Evolutionary conservation across 1,284 basidiomycete species (phyloP).

Genomic region (Naganishia sp.): DNA sequence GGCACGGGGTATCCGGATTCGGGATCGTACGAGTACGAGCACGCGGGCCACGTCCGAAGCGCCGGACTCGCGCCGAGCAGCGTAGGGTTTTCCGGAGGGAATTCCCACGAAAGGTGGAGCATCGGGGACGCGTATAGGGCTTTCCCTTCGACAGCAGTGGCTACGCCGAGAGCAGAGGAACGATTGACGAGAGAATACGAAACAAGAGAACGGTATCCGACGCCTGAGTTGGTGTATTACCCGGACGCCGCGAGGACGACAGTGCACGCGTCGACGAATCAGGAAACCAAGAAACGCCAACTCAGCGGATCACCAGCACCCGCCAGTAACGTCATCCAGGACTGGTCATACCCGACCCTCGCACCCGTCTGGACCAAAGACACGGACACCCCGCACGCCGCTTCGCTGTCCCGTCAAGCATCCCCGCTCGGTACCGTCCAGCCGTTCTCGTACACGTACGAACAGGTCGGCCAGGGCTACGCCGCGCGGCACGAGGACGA

Average conservation of each 20-base stretch:
- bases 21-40: conserved; percentile 20
- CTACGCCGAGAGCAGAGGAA: no score
- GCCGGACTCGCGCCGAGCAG: conserved; percentile 12
- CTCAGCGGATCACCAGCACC: not conserved
- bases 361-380: conserved; percentile 1
- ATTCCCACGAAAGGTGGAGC: conserved; percentile 4
- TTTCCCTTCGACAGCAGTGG: not conserved
- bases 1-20: not conserved
- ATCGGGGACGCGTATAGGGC: conserved; percentile 9
- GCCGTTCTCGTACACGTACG: conserved; percentile 5
- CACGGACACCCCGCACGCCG: not conserved
- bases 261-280: not conserved
- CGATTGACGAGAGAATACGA: no score
- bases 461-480: conserved; percentile 1
- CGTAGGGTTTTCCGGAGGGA: not conserved
- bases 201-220: conserved; percentile 23
- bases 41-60: conserved; percentile 2
- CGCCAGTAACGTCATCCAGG: not conserved
- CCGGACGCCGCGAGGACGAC: conserved; percentile 1
- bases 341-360: conserved; percentile 20
- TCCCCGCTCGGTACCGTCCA: conserved; percentile 20
- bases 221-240: conserved; percentile 27
- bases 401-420: conserved; percentile 3
- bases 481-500: not conserved
- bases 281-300: conserved; percentile 3